Evolutionary conservation across 2,329 filamentous ascomycete genomes (phyloP).

Genomic region (Diaporthe amygdali): DNA sequence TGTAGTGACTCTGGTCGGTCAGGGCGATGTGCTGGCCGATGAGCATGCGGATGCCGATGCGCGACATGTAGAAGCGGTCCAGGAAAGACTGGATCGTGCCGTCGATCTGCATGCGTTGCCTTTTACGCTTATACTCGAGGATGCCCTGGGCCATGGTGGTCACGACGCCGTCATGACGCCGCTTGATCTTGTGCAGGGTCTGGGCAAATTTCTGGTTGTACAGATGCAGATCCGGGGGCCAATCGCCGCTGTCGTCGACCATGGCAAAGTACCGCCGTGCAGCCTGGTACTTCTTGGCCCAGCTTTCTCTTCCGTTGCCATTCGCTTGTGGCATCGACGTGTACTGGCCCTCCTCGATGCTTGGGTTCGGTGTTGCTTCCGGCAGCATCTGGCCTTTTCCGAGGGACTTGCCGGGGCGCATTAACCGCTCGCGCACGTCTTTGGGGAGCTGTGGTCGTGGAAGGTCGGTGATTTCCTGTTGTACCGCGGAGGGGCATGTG

Average conservation of each 20-base stretch:
- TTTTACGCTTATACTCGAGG: slow-evolving; percentile 94
- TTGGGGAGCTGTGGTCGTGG: slow-evolving; percentile 76
- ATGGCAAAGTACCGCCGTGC: slow-evolving; percentile 86
- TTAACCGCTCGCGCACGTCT: slow-evolving; percentile 80
- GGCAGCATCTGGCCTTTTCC: slow-evolving; percentile 74
- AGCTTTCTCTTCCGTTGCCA: slow-evolving; percentile 45
- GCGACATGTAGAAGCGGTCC: slow-evolving; percentile 99
- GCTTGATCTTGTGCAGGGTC: slow-evolving; percentile 91
- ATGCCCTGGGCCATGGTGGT: slow-evolving; percentile 98
- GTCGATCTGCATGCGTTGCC: slow-evolving; percentile 98
- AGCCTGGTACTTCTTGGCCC: slow-evolving; percentile 53
- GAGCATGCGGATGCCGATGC: slow-evolving; percentile 98
- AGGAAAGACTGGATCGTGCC: slow-evolving; percentile 97
- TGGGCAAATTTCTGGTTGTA: slow-evolving; percentile 93
- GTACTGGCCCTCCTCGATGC: slow-evolving; percentile 84
- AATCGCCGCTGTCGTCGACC: slow-evolving; percentile 85
- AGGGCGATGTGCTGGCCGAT: slow-evolving; percentile 98
- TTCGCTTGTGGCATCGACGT: slow-evolving; percentile 57
- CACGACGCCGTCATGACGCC: slow-evolving; percentile 94
- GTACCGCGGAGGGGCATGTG: slow-evolving; percentile 24
- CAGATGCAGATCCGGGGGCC: slow-evolving; percentile 92
- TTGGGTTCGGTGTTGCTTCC: slow-evolving; percentile 88
- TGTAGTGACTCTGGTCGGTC: slow-evolving; percentile 88
- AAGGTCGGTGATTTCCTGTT: slow-evolving; percentile 87
- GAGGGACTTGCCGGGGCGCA: slow-evolving; percentile 64